Percentiles rank a stretch among this genome's conserved stretches.
Evolutionary conservation across 1,284 basidiomycete genomes (phyloP).

Genomic region (Pisolithus thermaeus): DNA sequence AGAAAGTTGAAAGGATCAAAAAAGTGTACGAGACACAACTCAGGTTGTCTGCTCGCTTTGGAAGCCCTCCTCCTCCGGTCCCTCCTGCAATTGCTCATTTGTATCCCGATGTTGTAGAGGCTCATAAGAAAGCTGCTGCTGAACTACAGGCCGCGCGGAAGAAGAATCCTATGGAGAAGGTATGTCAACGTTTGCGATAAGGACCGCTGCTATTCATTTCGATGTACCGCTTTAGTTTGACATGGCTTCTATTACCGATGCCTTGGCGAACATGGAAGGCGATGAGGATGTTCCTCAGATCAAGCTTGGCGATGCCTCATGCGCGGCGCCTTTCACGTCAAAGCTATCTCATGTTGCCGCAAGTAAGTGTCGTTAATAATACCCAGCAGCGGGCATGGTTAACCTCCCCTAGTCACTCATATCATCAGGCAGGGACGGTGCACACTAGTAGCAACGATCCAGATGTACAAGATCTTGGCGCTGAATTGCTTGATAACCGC

Average conservation of each 20-base stretch:
- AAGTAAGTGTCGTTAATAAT: constrained; percentile 47
- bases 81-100: constrained; percentile 78
- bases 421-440: constrained; percentile 96
- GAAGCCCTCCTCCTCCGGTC: constrained; percentile 87
- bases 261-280: constrained; percentile 87
- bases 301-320: constrained; percentile 94
- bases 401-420: constrained; percentile 65
- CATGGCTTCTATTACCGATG: constrained; percentile 79
- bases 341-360: constrained; percentile 92
- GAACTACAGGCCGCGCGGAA: constrained; percentile 62
- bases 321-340: constrained; percentile 94
- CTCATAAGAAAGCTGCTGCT: constrained; percentile 73
- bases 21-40: constrained; percentile 95
- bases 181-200: constrained; percentile 26
- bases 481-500: constrained; percentile 95
- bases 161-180: constrained; percentile 88
- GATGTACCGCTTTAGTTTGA: constrained; percentile 64
- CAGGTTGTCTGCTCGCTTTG: constrained; percentile 82
- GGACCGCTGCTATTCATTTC: constrained; percentile 3
- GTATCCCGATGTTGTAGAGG: constrained; percentile 86
- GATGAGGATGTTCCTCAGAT: constrained; percentile 93
- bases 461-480: constrained; percentile 98
- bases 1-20: constrained; percentile 83
- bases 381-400: constrained; percentile 1
- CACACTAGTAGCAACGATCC: constrained; percentile 93